Percentiles rank a stretch among this genome's conserved stretches.
phyloP scores from a whole-genome alignment of 2,329 filamentous ascomycete species.

The Calonectria crousiana region DNA sequence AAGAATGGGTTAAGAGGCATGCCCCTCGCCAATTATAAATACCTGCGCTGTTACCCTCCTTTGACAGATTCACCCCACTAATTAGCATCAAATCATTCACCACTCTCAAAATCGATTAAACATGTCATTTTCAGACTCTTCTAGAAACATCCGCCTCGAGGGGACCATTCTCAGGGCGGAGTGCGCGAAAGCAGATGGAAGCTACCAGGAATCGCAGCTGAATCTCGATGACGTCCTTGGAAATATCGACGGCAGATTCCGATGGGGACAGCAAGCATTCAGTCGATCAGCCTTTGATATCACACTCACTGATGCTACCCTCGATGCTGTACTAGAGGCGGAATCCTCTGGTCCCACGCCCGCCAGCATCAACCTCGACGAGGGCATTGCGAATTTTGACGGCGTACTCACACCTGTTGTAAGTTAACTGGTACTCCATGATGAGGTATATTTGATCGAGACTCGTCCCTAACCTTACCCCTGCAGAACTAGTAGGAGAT shows the following conservation, averaged over 20 bases:
- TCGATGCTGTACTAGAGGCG: neutral
- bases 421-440: neutral
- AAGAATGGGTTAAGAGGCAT: neutral
- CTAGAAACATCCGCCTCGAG: neutral
- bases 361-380: neutral
- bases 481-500: neutral
- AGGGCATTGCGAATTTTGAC: neutral
- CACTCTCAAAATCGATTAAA: neutral
- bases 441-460: neutral
- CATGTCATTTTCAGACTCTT: neutral
- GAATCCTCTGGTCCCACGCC: neutral
- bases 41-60: neutral
- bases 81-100: neutral
- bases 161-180: neutral
- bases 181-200: neutral
- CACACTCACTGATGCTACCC: constrained; percentile 1
- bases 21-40: neutral
- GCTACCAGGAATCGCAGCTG: neutral
- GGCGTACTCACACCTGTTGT: neutral
- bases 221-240: neutral
- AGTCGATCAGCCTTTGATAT: neutral
- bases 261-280: neutral
- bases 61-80: neutral
- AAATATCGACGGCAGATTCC: neutral
- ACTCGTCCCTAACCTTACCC: neutral